phyloP scores from a whole-genome alignment of 148 eudicot genomes.

The Cornus florida region DNA sequence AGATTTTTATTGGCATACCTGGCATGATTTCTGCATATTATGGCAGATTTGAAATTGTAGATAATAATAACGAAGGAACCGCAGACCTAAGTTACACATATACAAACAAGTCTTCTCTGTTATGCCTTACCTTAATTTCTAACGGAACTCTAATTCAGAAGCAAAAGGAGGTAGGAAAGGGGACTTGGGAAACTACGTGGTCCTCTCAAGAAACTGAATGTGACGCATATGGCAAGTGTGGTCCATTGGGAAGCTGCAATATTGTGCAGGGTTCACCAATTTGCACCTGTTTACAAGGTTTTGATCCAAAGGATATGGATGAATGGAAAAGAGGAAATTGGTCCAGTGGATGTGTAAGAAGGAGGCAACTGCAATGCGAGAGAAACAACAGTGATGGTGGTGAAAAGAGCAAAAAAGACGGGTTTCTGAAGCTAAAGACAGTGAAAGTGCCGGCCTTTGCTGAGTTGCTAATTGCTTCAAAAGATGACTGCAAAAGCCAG shows the following conservation, averaged over 20 bases:
- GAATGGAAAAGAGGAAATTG: conserved; percentile 47
- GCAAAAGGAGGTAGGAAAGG: no score
- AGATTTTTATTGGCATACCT: no score
- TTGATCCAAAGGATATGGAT: conserved; percentile 26
- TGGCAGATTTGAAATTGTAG: no score
- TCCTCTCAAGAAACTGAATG: no score
- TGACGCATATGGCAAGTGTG: conserved; percentile 44
- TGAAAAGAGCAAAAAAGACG: conserved; percentile 26
- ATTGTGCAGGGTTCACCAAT: conserved; percentile 15
- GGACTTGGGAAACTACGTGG: no score
- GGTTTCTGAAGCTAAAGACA: conserved; percentile 27
- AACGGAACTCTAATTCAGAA: no score
- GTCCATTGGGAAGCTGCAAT: conserved; percentile 46
- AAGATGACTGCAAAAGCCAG: conserved; percentile 12
- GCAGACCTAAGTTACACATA: no score
- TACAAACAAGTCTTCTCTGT: no score
- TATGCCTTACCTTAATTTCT: no score
- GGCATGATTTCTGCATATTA: no score
- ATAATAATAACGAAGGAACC: no score
- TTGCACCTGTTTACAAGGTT: conserved; percentile 45
- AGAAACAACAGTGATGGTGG: background rate
- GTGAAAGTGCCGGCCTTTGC: no score
- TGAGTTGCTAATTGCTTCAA: conserved; percentile 18
- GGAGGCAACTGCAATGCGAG: conserved; percentile 27
- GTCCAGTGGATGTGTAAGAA: conserved; percentile 30